Conservation (phyloP, 208 protist genomes). For the Plasmodiophora brassicae region DNA sequence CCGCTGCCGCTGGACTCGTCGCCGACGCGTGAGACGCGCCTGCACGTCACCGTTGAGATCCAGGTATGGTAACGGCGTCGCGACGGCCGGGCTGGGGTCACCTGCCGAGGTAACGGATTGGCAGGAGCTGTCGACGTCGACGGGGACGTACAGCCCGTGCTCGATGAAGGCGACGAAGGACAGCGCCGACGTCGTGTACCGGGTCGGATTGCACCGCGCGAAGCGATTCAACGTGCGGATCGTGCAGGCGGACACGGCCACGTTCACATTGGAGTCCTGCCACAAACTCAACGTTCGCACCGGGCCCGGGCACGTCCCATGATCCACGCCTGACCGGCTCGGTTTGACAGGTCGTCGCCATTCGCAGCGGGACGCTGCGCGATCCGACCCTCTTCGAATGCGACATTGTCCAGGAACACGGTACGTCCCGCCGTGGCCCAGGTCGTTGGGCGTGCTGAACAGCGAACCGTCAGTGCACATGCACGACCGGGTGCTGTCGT, state of each 20-base stretch:
- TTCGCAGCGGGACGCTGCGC: background rate
- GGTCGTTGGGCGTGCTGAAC: too few species aligned
- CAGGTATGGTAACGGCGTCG: background rate
- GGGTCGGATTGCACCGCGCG: background rate
- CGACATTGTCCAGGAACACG: slow-evolving; percentile 20
- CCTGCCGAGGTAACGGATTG: background rate
- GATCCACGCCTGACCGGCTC: background rate
- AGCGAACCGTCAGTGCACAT: too few species aligned
- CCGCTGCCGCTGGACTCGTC: background rate
- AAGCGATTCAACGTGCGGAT: slow-evolving; percentile 14
- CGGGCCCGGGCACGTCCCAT: background rate
- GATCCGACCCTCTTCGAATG: background rate
- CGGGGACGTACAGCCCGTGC: background rate
- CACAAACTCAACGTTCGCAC: background rate
- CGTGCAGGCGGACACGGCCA: background rate
- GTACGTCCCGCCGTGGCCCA: too few species aligned
- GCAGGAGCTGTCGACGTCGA: background rate
- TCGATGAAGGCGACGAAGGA: background rate
- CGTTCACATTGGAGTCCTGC: background rate
- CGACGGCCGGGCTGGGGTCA: too few species aligned
- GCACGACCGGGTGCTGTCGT: background rate
- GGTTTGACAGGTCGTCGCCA: background rate
- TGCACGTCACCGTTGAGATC: background rate
- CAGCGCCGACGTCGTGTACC: background rate
- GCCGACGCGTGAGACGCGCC: background rate